Base-by-base conservation (phyloP, 768 basidiomycete genomes). In the Calvatia gigantea region DNA sequence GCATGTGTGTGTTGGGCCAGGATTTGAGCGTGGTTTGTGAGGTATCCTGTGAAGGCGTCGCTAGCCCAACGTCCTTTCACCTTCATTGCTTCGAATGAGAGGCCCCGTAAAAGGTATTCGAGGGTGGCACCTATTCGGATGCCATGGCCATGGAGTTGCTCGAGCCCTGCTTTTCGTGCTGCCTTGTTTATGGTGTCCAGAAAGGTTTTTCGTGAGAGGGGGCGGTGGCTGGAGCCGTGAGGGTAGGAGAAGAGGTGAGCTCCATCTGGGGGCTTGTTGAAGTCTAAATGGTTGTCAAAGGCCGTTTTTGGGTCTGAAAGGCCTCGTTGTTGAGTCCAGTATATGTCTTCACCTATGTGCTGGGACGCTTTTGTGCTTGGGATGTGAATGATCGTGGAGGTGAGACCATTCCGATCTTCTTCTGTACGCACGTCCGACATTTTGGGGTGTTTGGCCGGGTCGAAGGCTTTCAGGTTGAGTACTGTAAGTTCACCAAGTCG, bases 401-500 rank as follows among this genome's bases (percentile, higher is more conserved):
- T 21, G 2, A 64, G 43, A 1, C 70, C 67, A 4, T 70, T 60
- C 0, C 65, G 49, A 35, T 75, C 73, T 0, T 3, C 9, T 0
- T 57, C 60, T 0, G 19, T 12, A 0, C 56, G 19, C 0, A 78
- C 46, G 39, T 70, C 47, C 0, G 58, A 27, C 0, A 39, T 61
- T 4, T 62, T 74, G 54, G 74, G 54, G 51, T 79, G 73, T 1
- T 39, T 15, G 0, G 12, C 31, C 0, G 68, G 61, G 35, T 70
- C 38, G 54, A 77, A 79, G 1, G 56, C 52, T 0, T 60, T 63
- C 0, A 75, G 59, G 1, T 17, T 61, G 1, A 61, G 66, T 0
- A 76, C 58, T 0, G 72, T 75, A 51, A 79, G 71, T 54, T 80
- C 75, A 0, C 76, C 74, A 0, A 70, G 41, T 0, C 72, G 41